Conservation (phyloP, 768 basidiomycete species). For the Termitomyces heimii region DNA sequence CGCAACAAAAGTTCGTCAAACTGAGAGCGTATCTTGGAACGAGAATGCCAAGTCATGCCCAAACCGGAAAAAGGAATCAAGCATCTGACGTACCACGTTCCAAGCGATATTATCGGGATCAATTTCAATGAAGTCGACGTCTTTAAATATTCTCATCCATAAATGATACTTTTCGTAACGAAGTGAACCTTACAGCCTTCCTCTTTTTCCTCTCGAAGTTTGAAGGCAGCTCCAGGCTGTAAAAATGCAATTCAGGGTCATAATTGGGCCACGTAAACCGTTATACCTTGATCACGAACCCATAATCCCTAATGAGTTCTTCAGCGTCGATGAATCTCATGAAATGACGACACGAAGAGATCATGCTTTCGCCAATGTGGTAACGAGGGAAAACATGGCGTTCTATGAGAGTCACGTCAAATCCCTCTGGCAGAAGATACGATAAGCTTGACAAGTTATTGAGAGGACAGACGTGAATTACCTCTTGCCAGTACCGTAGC, state of each 20-base stretch:
- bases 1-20: constrained; percentile 54
- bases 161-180: background rate
- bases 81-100: constrained; percentile 48
- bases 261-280: background rate
- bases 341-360: constrained; percentile 26
- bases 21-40: constrained; percentile 43
- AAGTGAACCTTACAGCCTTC: constrained; percentile 45
- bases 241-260: constrained; percentile 12
- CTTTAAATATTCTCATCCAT: constrained; percentile 19
- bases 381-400: constrained; percentile 41
- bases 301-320: constrained; percentile 21
- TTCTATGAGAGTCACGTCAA: constrained; percentile 49
- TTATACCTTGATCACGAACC: constrained; percentile 25
- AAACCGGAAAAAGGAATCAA: background rate
- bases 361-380: constrained; percentile 31
- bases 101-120: constrained; percentile 46
- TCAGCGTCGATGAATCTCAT: constrained; percentile 27
- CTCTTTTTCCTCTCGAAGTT: constrained; percentile 46
- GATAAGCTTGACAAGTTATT: background rate
- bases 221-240: constrained; percentile 57
- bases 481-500: constrained; percentile 40
- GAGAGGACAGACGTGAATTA: constrained; percentile 19
- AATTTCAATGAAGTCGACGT: constrained; percentile 51
- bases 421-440: constrained; percentile 22
- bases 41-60: background rate